Evolutionary conservation across 129 eudicot species (phyloP).

Genomic region (Sambucus nigra): DNA sequence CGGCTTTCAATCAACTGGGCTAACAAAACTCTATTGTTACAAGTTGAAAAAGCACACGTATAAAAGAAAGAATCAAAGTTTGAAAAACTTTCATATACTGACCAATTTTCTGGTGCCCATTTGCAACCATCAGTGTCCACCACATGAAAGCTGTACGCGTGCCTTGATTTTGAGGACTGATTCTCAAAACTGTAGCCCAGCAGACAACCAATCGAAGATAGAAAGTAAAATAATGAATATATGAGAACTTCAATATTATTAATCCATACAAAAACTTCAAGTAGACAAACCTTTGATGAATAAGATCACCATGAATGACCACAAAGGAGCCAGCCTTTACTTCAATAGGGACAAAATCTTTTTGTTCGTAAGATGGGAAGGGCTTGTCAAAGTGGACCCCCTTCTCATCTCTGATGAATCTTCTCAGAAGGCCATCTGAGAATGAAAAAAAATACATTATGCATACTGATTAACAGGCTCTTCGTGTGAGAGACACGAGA

Average conservation of each 20-base stretch:
- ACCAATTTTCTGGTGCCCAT: constrained; percentile 91
- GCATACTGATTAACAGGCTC: not conserved
- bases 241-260: not conserved
- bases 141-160: constrained; percentile 93
- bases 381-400: constrained; percentile 86
- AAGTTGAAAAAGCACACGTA: no score
- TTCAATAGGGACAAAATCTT: constrained; percentile 84
- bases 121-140: constrained; percentile 86
- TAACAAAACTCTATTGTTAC: no score
- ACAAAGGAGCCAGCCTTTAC: constrained; percentile 96
- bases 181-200: constrained; percentile 66
- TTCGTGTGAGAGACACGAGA: not conserved
- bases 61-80: no score
- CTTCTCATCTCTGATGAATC: constrained; percentile 76
- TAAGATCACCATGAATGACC: constrained; percentile 88
- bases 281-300: constrained; percentile 81
- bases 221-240: not conserved
- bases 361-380: constrained; percentile 66
- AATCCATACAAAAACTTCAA: not conserved
- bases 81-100: constrained; percentile 9
- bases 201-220: not conserved
- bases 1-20: no score
- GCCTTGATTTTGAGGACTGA: constrained; percentile 77
- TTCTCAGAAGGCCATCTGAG: constrained; percentile 78
- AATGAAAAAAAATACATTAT: not conserved